phyloP scores from a whole-genome alignment of 2,329 filamentous ascomycete species.

The Fusarium coffeatum region DNA sequence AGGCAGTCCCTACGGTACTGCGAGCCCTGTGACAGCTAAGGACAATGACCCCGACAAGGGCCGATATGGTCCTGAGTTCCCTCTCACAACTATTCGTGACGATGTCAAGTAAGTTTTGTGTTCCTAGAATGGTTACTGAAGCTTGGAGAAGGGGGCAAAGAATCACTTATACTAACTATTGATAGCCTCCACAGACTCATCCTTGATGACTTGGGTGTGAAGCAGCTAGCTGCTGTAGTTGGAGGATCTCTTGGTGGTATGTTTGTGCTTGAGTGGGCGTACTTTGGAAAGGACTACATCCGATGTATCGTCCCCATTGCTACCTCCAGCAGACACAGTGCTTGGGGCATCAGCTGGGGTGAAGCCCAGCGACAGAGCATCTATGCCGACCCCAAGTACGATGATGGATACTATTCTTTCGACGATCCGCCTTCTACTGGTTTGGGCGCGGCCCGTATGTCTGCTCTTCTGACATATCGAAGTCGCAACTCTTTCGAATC shows the following conservation, averaged over 20 bases:
- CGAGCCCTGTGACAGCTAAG: slow-evolving; percentile 89
- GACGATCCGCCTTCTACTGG: slow-evolving; percentile 87
- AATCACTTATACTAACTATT: slow-evolving; percentile 29
- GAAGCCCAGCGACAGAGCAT: slow-evolving; percentile 92
- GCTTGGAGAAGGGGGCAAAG: not conserved
- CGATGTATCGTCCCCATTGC: slow-evolving; percentile 84
- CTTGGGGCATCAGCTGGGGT: slow-evolving; percentile 92
- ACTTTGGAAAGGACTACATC: slow-evolving; percentile 88
- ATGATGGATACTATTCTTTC: slow-evolving; percentile 93
- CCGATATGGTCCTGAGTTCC: slow-evolving; percentile 94
- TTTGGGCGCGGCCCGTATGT: slow-evolving; percentile 95
- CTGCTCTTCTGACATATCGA: slow-evolving; percentile 92
- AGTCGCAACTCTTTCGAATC: slow-evolving; percentile 97
- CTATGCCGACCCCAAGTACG: slow-evolving; percentile 98
- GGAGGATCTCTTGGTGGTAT: slow-evolving; percentile 90
- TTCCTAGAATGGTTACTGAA: too few species aligned
- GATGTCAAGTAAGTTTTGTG: slow-evolving; percentile 82
- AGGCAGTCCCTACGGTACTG: slow-evolving; percentile 86
- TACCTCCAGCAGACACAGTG: slow-evolving; percentile 85
- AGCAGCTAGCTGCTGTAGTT: slow-evolving; percentile 80
- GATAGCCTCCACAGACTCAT: slow-evolving; percentile 80
- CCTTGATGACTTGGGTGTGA: slow-evolving; percentile 82
- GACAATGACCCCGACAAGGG: slow-evolving; percentile 80
- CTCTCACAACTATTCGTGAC: slow-evolving; percentile 92
- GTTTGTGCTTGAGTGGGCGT: slow-evolving; percentile 92